These are phyloP conservation scores for Takashimella tepidaria DNA, from an alignment of 1,284 basidiomycete genomes.

Conservation along the genomic window DNA sequence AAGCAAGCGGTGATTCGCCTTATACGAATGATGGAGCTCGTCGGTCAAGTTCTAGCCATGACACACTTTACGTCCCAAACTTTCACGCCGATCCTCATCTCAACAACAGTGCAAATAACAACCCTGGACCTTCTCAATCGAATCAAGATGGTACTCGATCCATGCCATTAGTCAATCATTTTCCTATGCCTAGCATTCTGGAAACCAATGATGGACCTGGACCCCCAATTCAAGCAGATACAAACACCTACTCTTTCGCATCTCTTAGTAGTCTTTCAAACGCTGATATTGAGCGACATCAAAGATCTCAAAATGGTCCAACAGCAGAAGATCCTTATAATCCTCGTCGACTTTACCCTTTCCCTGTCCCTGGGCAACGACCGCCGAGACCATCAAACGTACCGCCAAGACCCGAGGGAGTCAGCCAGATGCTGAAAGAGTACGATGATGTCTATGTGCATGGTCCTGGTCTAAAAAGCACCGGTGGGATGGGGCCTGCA, in stretches of 20 bases:
- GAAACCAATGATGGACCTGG: not conserved
- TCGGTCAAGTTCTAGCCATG: not conserved
- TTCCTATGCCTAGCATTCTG: not conserved
- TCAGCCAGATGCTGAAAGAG: not conserved
- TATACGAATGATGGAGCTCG: too few species aligned
- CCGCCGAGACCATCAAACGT: not conserved
- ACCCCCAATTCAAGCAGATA: not conserved
- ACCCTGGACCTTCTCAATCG: not conserved
- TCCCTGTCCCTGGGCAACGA: conserved; percentile 10
- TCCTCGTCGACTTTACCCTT: conserved; percentile 6
- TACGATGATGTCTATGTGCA: not conserved
- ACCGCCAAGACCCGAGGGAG: not conserved
- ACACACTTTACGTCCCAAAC: not conserved
- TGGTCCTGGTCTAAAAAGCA: not conserved
- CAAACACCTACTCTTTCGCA: not conserved
- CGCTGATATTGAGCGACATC: conserved; percentile 21
- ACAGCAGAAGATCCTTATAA: conserved; percentile 13
- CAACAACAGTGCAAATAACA: too few species aligned
- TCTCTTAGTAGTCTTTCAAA: conserved; percentile 1
- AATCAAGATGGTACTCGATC: not conserved
- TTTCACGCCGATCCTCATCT: too few species aligned
- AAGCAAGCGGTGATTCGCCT: not conserved
- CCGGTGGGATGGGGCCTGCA: not conserved
- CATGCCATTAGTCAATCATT: not conserved
- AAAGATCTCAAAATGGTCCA: conserved; percentile 18